Evolutionary conservation across 106 monocot genomes (phyloP).

Genomic region (Chionographis japonica): DNA sequence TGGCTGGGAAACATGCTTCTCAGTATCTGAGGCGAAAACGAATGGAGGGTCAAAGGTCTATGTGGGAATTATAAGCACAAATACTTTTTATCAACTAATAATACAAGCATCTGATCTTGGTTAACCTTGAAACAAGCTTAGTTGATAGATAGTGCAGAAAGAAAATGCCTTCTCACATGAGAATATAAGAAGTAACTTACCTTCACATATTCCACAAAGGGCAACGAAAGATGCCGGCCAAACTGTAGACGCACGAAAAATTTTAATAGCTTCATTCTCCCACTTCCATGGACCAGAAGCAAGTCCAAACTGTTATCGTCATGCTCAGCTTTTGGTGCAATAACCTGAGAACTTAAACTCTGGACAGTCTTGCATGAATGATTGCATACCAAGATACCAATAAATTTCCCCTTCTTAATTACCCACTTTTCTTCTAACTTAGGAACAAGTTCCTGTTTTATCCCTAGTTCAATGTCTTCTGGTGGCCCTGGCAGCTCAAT

Average conservation of each 20-base stretch:
- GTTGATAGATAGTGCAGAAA: too few species aligned
- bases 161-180: neutral
- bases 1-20: too few species aligned
- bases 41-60: too few species aligned
- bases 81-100: too few species aligned
- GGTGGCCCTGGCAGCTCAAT: constrained; percentile 49
- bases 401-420: constrained; percentile 57
- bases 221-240: constrained; percentile 69
- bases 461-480: constrained; percentile 33
- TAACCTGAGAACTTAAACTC: constrained; percentile 72
- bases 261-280: constrained; percentile 48
- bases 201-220: constrained; percentile 87
- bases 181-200: constrained; percentile 21
- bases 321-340: constrained; percentile 71
- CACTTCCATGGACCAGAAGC: constrained; percentile 71
- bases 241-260: constrained; percentile 63
- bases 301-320: constrained; percentile 69
- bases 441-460: constrained; percentile 33
- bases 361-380: constrained; percentile 85
- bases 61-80: too few species aligned
- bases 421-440: constrained; percentile 64
- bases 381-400: constrained; percentile 73
- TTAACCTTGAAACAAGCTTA: too few species aligned
- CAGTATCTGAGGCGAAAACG: too few species aligned
- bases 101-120: too few species aligned